Evolutionary conservation across 1,284 basidiomycete species (phyloP).

Genomic region (Ustilago cynodontis): DNA sequence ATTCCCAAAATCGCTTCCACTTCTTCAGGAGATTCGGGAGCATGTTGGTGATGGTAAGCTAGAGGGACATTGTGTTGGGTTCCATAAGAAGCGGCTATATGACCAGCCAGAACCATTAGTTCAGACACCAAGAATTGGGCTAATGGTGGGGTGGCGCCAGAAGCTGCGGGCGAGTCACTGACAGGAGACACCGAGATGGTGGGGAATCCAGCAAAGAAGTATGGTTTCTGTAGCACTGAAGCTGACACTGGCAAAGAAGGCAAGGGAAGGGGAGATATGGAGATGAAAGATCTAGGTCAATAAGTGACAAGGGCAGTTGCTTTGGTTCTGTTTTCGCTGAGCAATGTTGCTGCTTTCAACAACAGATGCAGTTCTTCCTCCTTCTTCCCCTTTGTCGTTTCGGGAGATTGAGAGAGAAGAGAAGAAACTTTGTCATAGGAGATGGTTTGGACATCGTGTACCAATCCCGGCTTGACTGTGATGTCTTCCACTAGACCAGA

Average conservation of each 20-base stretch:
- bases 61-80: conserved; percentile 77
- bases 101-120: conserved; percentile 84
- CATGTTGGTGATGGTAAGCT: conserved; percentile 75
- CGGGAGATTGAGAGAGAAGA: conserved; percentile 13
- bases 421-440: conserved; percentile 78
- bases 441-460: conserved; percentile 78
- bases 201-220: conserved; percentile 56
- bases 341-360: conserved; percentile 63
- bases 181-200: conserved; percentile 22
- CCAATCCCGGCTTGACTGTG: conserved; percentile 78
- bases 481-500: conserved; percentile 80
- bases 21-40: conserved; percentile 64
- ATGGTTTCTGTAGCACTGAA: conserved; percentile 18
- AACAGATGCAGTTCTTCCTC: conserved; percentile 71
- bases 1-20: conserved; percentile 64
- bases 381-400: neutral
- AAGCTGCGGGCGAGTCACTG: neutral
- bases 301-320: conserved; percentile 9
- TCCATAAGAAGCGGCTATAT: conserved; percentile 81
- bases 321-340: conserved; percentile 34
- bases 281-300: neutral
- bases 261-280: conserved; percentile 36
- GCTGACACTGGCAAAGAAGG: conserved; percentile 15
- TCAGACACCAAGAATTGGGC: conserved; percentile 77
- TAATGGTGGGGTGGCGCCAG: neutral